These are phyloP conservation scores for Verticillium longisporum DNA, from an alignment of 2,329 filamentous ascomycete genomes.

Conservation along the genomic window DNA sequence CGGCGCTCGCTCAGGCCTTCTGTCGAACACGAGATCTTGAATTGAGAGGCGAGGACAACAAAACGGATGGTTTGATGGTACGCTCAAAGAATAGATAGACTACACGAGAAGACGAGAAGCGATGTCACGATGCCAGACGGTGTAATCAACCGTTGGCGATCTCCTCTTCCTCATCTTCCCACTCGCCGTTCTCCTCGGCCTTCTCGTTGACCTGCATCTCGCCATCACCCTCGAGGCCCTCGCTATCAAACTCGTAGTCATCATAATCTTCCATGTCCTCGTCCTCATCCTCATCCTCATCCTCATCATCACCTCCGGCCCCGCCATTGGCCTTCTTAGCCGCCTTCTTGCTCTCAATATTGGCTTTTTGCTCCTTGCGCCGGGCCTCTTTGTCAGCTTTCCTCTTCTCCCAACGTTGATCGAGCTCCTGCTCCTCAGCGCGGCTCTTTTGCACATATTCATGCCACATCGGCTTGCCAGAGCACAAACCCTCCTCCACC, in stretches of 20 bases:
- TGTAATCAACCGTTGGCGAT: conserved; percentile 19
- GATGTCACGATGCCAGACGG: neutral
- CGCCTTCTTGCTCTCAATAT: conserved; percentile 75
- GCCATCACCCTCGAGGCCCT: conserved; percentile 41
- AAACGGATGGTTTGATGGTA: neutral
- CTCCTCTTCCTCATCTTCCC: conserved; percentile 43
- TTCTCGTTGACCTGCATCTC: conserved; percentile 41
- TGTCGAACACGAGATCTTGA: neutral
- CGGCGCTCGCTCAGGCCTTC: neutral
- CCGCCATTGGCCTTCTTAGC: conserved; percentile 28
- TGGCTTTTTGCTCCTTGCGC: conserved; percentile 77
- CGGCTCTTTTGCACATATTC: conserved; percentile 84
- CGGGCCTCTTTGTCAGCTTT: conserved; percentile 76
- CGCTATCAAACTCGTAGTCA: conserved; percentile 41
- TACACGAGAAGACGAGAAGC: neutral
- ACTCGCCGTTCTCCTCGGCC: conserved; percentile 43
- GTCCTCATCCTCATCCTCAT: conserved; percentile 21
- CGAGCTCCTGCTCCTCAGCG: conserved; percentile 69
- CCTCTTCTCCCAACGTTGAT: conserved; percentile 74
- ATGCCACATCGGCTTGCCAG: conserved; percentile 94
- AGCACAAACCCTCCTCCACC: conserved; percentile 89
- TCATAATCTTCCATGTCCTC: conserved; percentile 34
- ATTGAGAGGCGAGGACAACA: neutral
- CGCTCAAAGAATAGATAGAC: neutral
- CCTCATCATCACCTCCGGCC: conserved; percentile 27